These are phyloP conservation scores for Diospyros lotus DNA, from an alignment of 148 eudicot species.

Conservation along the genomic window DNA sequence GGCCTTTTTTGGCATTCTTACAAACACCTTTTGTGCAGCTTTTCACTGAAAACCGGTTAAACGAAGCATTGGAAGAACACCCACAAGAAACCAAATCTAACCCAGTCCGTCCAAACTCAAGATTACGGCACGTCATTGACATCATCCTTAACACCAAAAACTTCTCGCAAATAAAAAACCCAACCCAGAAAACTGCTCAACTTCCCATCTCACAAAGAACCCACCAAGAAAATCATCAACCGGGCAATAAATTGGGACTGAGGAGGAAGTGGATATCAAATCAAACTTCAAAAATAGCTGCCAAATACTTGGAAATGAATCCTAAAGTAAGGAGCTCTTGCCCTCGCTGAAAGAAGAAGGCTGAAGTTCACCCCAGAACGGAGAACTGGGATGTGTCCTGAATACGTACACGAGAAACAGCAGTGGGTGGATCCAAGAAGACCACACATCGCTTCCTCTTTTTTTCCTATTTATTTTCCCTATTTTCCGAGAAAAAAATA, in stretches of 20 bases:
- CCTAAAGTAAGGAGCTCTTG: not conserved
- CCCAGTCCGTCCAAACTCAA: slow-evolving; percentile 61
- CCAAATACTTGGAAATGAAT: not conserved
- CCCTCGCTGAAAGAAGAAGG: not conserved
- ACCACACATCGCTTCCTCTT: slow-evolving; percentile 10
- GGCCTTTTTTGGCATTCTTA: slow-evolving; percentile 27
- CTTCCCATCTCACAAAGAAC: slow-evolving; percentile 15
- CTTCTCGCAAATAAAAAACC: slow-evolving; percentile 23
- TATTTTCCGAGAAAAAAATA: too few relatives aligned
- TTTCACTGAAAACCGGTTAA: slow-evolving; percentile 27
- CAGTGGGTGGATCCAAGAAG: slow-evolving; percentile 22
- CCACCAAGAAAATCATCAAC: slow-evolving; percentile 15
- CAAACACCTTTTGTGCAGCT: slow-evolving; percentile 31
- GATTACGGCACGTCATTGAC: slow-evolving; percentile 60
- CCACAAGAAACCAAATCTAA: slow-evolving; percentile 59
- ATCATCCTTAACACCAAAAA: slow-evolving; percentile 47
- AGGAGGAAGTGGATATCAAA: not conserved
- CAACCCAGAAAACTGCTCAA: slow-evolving; percentile 33
- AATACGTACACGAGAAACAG: not conserved
- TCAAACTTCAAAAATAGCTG: not conserved
- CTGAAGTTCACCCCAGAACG: not conserved
- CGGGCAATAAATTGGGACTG: not conserved
- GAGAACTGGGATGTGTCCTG: not conserved
- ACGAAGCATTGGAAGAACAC: slow-evolving; percentile 52
- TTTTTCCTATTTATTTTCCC: too few relatives aligned